Evolutionary conservation across 306 rosid species (phyloP).

Genomic region (Clitoria ternatea): DNA sequence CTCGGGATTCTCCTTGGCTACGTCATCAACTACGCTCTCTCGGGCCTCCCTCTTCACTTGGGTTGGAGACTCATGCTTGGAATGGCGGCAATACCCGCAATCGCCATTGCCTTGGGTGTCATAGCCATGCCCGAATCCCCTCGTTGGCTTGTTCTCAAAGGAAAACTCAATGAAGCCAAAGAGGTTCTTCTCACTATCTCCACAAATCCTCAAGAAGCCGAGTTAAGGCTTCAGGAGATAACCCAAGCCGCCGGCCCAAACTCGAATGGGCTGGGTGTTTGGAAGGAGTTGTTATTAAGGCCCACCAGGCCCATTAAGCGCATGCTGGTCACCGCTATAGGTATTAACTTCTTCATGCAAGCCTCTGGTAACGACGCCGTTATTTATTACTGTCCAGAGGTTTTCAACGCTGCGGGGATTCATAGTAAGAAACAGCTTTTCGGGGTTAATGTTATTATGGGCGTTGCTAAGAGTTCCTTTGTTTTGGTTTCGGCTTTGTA

Average conservation of each 20-base stretch:
- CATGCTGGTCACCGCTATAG: constrained; percentile 60
- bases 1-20: constrained; percentile 68
- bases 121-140: constrained; percentile 79
- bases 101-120: constrained; percentile 44
- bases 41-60: constrained; percentile 35
- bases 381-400: constrained; percentile 76
- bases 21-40: constrained; percentile 49
- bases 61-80: constrained; percentile 82
- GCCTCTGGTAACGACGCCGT: constrained; percentile 94
- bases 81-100: constrained; percentile 61
- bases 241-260: constrained; percentile 29
- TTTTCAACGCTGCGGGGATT: constrained; percentile 58
- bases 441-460: constrained; percentile 68
- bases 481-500: constrained; percentile 54
- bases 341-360: constrained; percentile 86
- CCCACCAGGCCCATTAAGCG: constrained; percentile 53
- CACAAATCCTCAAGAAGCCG: constrained; percentile 46
- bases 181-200: constrained; percentile 38
- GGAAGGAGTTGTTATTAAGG: constrained; percentile 53
- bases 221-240: constrained; percentile 47
- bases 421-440: constrained; percentile 44
- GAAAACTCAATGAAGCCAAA: constrained; percentile 38
- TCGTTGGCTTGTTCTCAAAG: constrained; percentile 67
- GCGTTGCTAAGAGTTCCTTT: constrained; percentile 51
- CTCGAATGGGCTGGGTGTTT: constrained; percentile 47